Base-by-base conservation (phyloP, 2,329 filamentous ascomycete species). In the Ramularia collo-cygni region DNA sequence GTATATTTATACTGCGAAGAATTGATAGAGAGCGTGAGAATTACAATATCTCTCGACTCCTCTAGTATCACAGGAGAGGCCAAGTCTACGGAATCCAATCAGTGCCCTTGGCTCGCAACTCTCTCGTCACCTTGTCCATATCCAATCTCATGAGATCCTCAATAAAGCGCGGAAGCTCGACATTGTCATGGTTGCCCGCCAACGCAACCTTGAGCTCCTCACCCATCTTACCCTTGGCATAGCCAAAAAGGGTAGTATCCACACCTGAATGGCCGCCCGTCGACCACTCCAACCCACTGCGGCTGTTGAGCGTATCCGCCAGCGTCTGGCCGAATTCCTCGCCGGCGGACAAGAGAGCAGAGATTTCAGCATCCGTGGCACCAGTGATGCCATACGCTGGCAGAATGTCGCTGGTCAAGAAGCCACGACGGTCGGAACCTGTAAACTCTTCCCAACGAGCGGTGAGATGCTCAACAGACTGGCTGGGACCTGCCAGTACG, bases 221-320 rank as follows among this genome's bases (percentile, higher is more conserved):
- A 19, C 51, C 51, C 46, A 50, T 48, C 13, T 49, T 42, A 18
- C 45, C 45, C 5, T 35, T 26, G 9, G 42, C 63, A 28, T 66
- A 63, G 4, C 62, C 64, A 37, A 61, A 62, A 12, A 67, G 48
- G 1, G 55, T 61, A 15, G 64, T 53, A 42, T 66, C 64, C 17
- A 59, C 55, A 28, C 52, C 63, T 2, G 58, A 59, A 41, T 67
- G 64, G 0, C 62, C 63, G 7, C 57, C 54, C 3, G 62, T 65
- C 4, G 55, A 53, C 62, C 62, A 66, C 29, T 59, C 54, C 1
- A 59, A 51, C 9, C 61, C 58, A 17, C 61, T 53, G 9, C 59
- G 54, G 8, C 54, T 51, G 26, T 54, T 56, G 8, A 67, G 42
- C 7, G 59, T 47, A 13, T 48, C 42, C 2, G 54, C 54, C 5